Percentiles rank a stretch among this genome's conserved stretches.
These are phyloP conservation scores for Hepatocystis sp. DNA, from an alignment of 169 alveolate species.

Conservation along the genomic window DNA sequence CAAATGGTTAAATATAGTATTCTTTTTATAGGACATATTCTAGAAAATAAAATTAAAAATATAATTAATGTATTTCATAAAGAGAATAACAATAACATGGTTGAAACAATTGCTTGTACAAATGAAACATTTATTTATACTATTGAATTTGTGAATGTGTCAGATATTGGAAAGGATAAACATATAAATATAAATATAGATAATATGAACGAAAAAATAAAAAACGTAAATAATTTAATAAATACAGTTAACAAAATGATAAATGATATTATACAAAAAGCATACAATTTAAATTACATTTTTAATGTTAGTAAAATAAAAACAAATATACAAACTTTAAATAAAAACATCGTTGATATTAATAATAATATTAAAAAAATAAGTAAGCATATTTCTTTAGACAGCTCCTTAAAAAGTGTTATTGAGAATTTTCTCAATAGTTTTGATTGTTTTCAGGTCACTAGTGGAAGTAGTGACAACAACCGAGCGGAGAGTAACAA, in stretches of 20 bases:
- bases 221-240: constrained; percentile 12
- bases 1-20: constrained; percentile 11
- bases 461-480: no score
- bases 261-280: constrained; percentile 1
- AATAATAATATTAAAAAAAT: constrained; percentile 8
- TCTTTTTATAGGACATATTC: neutral
- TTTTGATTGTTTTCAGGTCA: no score
- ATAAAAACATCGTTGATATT: constrained; percentile 18
- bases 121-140: no score
- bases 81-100: neutral
- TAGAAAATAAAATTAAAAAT: constrained; percentile 41
- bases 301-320: constrained; percentile 24
- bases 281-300: constrained; percentile 20
- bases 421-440: no score
- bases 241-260: constrained; percentile 6
- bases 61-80: constrained; percentile 23
- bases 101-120: no score
- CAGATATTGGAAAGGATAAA: no score
- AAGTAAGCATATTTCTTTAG: no score
- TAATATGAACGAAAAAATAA: constrained; percentile 12
- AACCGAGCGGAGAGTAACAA: no score
- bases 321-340: constrained; percentile 7
- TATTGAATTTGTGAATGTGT: no score
- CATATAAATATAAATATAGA: no score
- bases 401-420: no score